These are phyloP conservation scores for Candida yuanshanica DNA, from an alignment of 805 yeast species.

Conservation along the genomic window DNA sequence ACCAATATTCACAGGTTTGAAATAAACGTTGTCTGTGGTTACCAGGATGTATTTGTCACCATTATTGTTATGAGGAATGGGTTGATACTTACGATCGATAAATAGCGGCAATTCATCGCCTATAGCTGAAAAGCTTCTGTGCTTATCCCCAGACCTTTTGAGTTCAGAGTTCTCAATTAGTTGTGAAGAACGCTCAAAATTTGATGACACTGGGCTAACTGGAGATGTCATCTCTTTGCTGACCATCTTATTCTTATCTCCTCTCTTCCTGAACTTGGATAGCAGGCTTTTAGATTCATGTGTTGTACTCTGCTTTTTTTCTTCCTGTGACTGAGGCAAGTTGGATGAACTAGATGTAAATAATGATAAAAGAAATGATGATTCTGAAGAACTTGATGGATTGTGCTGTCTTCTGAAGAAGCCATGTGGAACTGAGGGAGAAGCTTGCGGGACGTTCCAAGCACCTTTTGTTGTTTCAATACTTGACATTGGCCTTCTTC, in stretches of 20 bases:
- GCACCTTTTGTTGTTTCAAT: slow-evolving; percentile 25
- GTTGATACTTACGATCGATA: slow-evolving; percentile 35
- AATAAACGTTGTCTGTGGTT: slow-evolving; percentile 58
- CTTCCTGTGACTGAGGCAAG: slow-evolving; percentile 14
- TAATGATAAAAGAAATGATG: slow-evolving; percentile 35
- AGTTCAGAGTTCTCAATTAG: background rate
- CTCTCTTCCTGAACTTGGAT: slow-evolving; percentile 19
- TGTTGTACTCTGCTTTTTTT: slow-evolving; percentile 7
- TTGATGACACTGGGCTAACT: slow-evolving; percentile 11
- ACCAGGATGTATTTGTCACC: slow-evolving; percentile 42
- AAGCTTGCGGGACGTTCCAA: slow-evolving; percentile 30
- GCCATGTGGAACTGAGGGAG: slow-evolving; percentile 30
- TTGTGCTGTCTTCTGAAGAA: slow-evolving; percentile 63
- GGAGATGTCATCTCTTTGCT: slow-evolving; percentile 11
- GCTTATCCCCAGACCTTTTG: background rate
- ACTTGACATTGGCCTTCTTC: slow-evolving; percentile 32
- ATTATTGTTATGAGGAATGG: slow-evolving; percentile 26
- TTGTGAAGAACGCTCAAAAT: background rate
- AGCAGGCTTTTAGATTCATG: slow-evolving; percentile 16
- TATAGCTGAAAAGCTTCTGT: slow-evolving; percentile 2
- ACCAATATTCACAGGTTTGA: slow-evolving; percentile 42
- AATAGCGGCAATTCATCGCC: slow-evolving; percentile 11
- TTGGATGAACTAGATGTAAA: slow-evolving; percentile 32
- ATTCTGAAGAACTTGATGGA: slow-evolving; percentile 57
- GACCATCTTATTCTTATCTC: slow-evolving; percentile 11